Evolutionary conservation across 441 rosid species (phyloP).

Genomic region (Dalechampia spathulata): DNA sequence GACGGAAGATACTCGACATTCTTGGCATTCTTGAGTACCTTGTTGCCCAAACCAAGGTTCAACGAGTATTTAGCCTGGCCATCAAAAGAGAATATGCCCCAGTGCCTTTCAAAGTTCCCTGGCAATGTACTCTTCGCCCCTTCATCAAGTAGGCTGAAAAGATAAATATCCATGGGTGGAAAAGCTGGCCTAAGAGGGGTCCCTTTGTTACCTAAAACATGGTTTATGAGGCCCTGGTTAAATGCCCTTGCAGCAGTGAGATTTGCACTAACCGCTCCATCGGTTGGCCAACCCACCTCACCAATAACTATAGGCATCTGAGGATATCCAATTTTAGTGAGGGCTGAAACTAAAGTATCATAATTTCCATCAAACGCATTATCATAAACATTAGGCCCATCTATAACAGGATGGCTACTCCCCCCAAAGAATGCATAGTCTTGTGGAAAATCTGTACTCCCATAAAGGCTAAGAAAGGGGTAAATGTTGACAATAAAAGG

Average conservation of each 20-base stretch:
- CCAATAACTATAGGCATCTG: constrained; percentile 91
- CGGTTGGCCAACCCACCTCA: constrained; percentile 97
- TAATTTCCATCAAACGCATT: constrained; percentile 93
- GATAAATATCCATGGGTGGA: constrained; percentile 76
- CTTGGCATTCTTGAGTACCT: constrained; percentile 54
- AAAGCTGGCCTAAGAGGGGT: constrained; percentile 81
- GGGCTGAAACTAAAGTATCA: constrained; percentile 89
- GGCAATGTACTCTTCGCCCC: constrained; percentile 80
- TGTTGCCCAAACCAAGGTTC: constrained; percentile 69
- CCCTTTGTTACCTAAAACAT: constrained; percentile 62
- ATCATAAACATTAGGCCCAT: constrained; percentile 67
- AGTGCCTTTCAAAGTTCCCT: constrained; percentile 90
- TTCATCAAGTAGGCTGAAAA: constrained; percentile 86
- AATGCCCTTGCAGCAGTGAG: constrained; percentile 74
- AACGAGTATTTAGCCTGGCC: constrained; percentile 91
- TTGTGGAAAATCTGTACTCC: constrained; percentile 84
- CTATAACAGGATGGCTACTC: constrained; percentile 68
- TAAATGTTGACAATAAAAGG: constrained; percentile 90
- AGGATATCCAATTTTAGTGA: constrained; percentile 66
- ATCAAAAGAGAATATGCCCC: constrained; percentile 97
- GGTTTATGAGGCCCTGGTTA: constrained; percentile 79
- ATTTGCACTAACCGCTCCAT: constrained; percentile 77
- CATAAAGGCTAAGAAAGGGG: constrained; percentile 93
- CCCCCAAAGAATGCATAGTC: constrained; percentile 91
- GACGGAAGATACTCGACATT: constrained; percentile 75